These are phyloP conservation scores for Pleurotus sapidus DNA, from an alignment of 768 basidiomycete genomes.

Conservation along the genomic window DNA sequence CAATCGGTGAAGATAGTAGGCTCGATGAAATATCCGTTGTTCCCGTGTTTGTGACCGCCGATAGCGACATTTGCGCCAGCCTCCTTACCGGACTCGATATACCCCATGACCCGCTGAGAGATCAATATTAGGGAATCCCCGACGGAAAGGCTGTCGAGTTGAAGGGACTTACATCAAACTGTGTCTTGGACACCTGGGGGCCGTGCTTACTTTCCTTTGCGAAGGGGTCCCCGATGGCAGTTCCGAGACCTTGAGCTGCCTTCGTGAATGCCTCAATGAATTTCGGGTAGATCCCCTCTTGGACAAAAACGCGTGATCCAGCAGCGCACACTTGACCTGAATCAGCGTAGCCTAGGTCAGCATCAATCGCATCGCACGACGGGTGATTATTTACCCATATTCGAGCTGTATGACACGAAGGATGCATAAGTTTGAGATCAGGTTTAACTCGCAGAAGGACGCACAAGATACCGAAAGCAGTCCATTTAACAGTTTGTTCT, in stretches of 20 bases:
- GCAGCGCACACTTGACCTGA: constrained; percentile 50
- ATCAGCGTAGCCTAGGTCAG: constrained; percentile 21
- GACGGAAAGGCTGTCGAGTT: neutral
- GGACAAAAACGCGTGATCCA: constrained; percentile 57
- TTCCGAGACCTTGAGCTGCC: constrained; percentile 25
- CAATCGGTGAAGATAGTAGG: constrained; percentile 72
- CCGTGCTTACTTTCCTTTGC: constrained; percentile 37
- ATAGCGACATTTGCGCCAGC: constrained; percentile 61
- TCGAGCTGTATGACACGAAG: constrained; percentile 12
- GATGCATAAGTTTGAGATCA: too few species aligned
- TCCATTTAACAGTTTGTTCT: constrained; percentile 56
- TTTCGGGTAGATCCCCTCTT: constrained; percentile 53
- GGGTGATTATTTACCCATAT: constrained; percentile 8
- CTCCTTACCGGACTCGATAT: constrained; percentile 72
- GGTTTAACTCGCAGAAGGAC: constrained; percentile 15
- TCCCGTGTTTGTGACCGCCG: constrained; percentile 60
- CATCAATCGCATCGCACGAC: neutral
- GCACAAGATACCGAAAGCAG: constrained; percentile 57
- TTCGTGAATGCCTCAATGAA: constrained; percentile 45
- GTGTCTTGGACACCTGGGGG: constrained; percentile 45
- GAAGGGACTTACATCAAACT: constrained; percentile 37
- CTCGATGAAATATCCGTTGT: constrained; percentile 64
- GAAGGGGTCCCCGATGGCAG: constrained; percentile 51
- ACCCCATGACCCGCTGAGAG: constrained; percentile 62
- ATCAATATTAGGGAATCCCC: too few species aligned